A percentile compares a stretch with the other conserved stretches of the same genome.
Conservation (phyloP, 371 early-diverging fungal genomes). For the Chytridium lagenaria region DNA sequence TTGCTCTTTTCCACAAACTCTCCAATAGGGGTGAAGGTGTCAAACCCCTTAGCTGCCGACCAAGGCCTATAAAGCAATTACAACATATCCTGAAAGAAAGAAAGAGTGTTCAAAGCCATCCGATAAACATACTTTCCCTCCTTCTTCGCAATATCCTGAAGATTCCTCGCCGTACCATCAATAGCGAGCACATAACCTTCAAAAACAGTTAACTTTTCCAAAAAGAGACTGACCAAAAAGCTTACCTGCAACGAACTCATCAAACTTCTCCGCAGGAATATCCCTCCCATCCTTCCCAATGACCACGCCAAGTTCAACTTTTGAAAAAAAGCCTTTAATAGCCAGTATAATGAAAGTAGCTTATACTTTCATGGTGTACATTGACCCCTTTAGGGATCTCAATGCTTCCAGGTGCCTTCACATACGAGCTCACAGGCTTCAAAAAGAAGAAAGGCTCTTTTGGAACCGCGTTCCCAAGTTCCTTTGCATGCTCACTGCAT, state of each 20-base stretch:
- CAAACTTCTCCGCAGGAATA: constrained; percentile 68
- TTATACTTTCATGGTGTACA: constrained; percentile 87
- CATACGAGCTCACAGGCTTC: constrained; percentile 90
- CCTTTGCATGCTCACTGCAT: constrained; percentile 86
- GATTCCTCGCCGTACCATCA: constrained; percentile 91
- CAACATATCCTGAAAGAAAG: background rate
- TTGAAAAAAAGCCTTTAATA: no score
- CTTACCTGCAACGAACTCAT: constrained; percentile 69
- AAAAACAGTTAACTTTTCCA: constrained; percentile 7
- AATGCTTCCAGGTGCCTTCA: constrained; percentile 71
- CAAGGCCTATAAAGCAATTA: constrained; percentile 68
- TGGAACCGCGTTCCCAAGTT: constrained; percentile 90
- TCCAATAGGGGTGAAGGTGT: constrained; percentile 92
- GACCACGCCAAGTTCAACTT: constrained; percentile 91
- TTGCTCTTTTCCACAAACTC: constrained; percentile 78
- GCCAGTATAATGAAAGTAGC: background rate
- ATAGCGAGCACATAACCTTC: constrained; percentile 88
- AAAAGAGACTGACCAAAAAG: background rate
- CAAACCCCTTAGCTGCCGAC: constrained; percentile 94
- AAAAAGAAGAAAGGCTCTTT: constrained; percentile 90
- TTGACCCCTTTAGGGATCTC: constrained; percentile 80
- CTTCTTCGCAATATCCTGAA: constrained; percentile 85
- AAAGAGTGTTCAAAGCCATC: background rate
- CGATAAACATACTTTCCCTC: constrained; percentile 54
- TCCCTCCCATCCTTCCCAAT: constrained; percentile 86